Conservation (phyloP, 768 basidiomycete species). For the Russula vinacea region DNA sequence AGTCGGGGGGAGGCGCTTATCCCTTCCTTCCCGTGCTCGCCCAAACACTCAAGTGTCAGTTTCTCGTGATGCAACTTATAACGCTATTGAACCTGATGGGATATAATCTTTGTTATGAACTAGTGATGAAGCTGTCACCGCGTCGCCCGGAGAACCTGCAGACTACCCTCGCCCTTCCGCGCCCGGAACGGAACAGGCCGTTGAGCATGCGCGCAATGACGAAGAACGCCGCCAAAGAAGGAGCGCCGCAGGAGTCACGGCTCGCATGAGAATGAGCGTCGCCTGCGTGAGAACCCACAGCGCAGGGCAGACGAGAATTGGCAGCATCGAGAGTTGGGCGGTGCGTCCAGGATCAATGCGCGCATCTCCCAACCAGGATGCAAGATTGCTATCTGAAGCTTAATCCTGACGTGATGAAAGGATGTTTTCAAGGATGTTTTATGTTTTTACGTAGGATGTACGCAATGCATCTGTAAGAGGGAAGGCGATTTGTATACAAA, state of each 20-base stretch:
- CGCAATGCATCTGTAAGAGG: neutral
- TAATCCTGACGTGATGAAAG: neutral
- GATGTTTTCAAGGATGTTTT: neutral
- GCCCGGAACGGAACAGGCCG: conserved; percentile 15
- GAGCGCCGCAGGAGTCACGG: conserved; percentile 26
- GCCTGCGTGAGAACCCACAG: conserved; percentile 26
- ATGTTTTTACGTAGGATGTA: neutral
- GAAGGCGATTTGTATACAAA: neutral
- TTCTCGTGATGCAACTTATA: neutral
- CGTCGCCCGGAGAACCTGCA: conserved; percentile 27
- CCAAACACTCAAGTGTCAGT: conserved; percentile 20
- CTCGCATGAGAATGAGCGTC: conserved; percentile 26
- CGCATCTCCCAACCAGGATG: conserved; percentile 60
- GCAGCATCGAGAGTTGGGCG: conserved; percentile 21
- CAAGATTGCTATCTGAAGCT: conserved; percentile 39
- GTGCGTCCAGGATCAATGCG: conserved; percentile 37
- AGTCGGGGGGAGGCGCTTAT: conserved; percentile 30
- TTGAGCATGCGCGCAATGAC: conserved; percentile 21
- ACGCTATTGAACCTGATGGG: neutral
- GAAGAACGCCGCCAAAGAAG: conserved; percentile 25
- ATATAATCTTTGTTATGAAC: neutral
- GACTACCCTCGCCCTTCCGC: conserved; percentile 30
- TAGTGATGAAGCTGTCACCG: conserved; percentile 16
- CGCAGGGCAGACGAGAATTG: conserved; percentile 28
- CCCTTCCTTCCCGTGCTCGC: conserved; percentile 26